Evolutionary conservation across 805 yeast genomes (phyloP), one percentile per base, ranked within the genome.

Genomic region (Lachancea meyersii): DNA sequence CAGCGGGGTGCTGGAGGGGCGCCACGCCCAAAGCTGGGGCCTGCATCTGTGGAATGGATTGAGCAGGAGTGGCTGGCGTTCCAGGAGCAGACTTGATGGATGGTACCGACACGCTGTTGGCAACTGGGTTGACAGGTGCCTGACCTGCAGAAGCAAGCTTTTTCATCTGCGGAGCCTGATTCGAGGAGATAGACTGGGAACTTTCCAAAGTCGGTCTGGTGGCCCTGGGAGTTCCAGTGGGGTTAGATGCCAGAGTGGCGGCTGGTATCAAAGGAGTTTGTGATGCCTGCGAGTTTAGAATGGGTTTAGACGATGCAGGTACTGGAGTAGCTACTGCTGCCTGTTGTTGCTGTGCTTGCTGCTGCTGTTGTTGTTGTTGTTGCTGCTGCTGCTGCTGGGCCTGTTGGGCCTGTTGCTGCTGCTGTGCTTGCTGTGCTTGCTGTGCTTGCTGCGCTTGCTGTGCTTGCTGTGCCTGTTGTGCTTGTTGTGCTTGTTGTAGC

Each of bases 311-410:
- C 3, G 35, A 19, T 3, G 35, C 35, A 30, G 38, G 28, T 19
- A 33, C 28, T 31, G 52, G 4, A 19, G 48, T 56, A 50, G 27
- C 55, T 49, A 30, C 27, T 26, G 38, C 27, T 27, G 38, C 46
- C 35, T 40, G 52, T 4, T 32, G 47, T 17, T 35, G 38, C 19
- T 35, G 38, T 22, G 11, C 10, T 11, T 23, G 26, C 11, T 23
- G 26, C 26, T 23, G 26, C 26, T 6, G 35, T 17, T 31, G 35
- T 14, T 35, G 38, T n/a, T 35, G 27, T 22, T 44, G 55, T 11
- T 21, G 48, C 24, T 38, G 46, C 22, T 35, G 44, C 21, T 45
- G 48, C 39, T 48, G 54, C 24, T 37, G 49, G 30, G 43, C 54
- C 31, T 33, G 48, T 35, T 40, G 52, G 32, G 35, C 48, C 24